These are phyloP conservation scores for Cyberlindnera subsufficiens DNA, from an alignment of 805 yeast genomes.

Conservation along the genomic window DNA sequence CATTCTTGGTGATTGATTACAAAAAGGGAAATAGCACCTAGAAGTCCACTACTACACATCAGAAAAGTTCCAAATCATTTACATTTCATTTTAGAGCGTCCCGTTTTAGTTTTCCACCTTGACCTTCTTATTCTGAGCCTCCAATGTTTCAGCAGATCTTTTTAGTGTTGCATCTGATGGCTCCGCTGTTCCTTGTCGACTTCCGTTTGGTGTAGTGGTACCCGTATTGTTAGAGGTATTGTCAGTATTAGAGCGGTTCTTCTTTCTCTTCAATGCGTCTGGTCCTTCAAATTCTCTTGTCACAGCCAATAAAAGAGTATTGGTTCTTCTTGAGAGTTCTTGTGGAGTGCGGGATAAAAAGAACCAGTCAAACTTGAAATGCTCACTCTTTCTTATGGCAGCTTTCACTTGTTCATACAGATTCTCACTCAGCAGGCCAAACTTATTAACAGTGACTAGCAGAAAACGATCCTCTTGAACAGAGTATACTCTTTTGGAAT, in stretches of 20 bases:
- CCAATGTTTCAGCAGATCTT: slow-evolving; percentile 1
- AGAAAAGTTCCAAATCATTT: too few relatives aligned
- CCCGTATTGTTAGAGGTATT: slow-evolving; percentile 4
- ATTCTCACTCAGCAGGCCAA: slow-evolving; percentile 56
- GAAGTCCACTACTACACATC: too few relatives aligned
- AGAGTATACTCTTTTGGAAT: slow-evolving; percentile 68
- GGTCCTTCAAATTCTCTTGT: slow-evolving; percentile 67
- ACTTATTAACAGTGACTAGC: slow-evolving; percentile 52
- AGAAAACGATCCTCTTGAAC: slow-evolving; percentile 67
- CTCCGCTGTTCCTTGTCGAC: slow-evolving; percentile 30
- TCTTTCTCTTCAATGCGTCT: slow-evolving; percentile 45
- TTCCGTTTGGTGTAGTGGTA: slow-evolving; percentile 15
- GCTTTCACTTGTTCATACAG: slow-evolving; percentile 60
- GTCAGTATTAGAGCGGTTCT: slow-evolving; percentile 10
- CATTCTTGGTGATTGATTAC: too few relatives aligned
- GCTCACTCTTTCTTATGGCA: slow-evolving; percentile 52
- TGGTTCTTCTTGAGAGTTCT: slow-evolving; percentile 65
- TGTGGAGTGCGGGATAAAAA: slow-evolving; percentile 64
- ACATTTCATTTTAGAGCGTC: too few relatives aligned
- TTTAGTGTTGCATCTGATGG: slow-evolving; percentile 8
- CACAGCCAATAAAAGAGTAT: slow-evolving; percentile 59
- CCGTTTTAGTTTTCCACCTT: slow-evolving; percentile 3
- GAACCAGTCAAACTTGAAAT: slow-evolving; percentile 71
- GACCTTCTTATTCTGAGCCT: slow-evolving; percentile 11
- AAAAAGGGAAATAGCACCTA: too few relatives aligned